Evolutionary conservation across 75 land plant genomes (phyloP).

Genomic region (Cupressus sempervirens): DNA sequence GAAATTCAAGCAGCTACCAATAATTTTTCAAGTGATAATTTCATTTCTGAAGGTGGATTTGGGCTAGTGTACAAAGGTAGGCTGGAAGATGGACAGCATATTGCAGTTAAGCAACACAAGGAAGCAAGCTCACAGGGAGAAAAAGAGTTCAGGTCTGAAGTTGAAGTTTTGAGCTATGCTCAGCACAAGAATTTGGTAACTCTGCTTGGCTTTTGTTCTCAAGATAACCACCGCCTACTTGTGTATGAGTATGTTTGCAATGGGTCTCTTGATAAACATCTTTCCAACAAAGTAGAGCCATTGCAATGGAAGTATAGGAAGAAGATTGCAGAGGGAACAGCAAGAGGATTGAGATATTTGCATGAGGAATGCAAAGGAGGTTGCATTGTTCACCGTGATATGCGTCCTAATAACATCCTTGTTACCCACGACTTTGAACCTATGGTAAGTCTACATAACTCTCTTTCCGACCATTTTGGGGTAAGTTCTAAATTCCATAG

Average conservation of each 20-base stretch:
- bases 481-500: not conserved
- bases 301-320: slow-evolving; percentile 43
- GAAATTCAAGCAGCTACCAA: slow-evolving; percentile 45
- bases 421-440: slow-evolving; percentile 57
- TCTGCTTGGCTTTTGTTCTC: slow-evolving; percentile 47
- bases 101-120: slow-evolving; percentile 72
- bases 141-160: slow-evolving; percentile 45
- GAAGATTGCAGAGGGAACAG: slow-evolving; percentile 58
- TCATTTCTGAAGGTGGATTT: slow-evolving; percentile 66
- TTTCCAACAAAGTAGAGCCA: slow-evolving; percentile 19
- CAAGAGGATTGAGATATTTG: slow-evolving; percentile 47
- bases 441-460: slow-evolving; percentile 26
- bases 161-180: slow-evolving; percentile 56
- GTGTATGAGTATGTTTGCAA: slow-evolving; percentile 72
- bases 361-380: slow-evolving; percentile 53
- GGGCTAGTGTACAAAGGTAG: slow-evolving; percentile 51
- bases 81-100: slow-evolving; percentile 35
- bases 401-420: slow-evolving; percentile 70
- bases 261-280: slow-evolving; percentile 56
- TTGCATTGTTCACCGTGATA: slow-evolving; percentile 72
- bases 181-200: slow-evolving; percentile 64
- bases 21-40: slow-evolving; percentile 39
- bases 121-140: slow-evolving; percentile 53
- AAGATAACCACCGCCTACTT: slow-evolving; percentile 44
- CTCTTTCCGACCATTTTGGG: not conserved